A percentile compares a stretch with the other conserved stretches of the same genome.
Conservation (phyloP, 179 eudicot genomes). For the Nepenthes alata region DNA sequence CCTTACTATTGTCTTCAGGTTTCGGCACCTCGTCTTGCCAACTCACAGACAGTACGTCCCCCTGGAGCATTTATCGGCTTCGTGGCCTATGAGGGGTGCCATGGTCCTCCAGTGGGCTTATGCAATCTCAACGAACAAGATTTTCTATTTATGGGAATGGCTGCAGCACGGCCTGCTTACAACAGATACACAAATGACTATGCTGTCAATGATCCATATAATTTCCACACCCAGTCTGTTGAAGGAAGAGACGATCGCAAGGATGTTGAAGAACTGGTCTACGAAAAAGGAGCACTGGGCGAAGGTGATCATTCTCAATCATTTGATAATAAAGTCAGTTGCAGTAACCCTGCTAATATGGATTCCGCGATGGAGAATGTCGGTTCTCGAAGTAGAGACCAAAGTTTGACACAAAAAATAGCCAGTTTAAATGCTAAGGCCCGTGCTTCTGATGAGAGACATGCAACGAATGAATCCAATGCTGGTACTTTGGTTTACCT, state of each 20-base stretch:
- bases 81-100: conserved; percentile 63
- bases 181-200: conserved; percentile 40
- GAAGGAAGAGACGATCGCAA: conserved; percentile 29
- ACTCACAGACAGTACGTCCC: conserved; percentile 50
- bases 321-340: conserved; percentile 13
- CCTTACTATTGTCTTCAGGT: conserved; percentile 69
- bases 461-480: conserved; percentile 20
- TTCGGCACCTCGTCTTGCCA: conserved; percentile 46
- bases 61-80: conserved; percentile 83
- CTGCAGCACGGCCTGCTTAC: conserved; percentile 46
- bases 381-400: conserved; percentile 24
- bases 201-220: conserved; percentile 34
- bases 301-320: conserved; percentile 25
- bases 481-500: conserved; percentile 10
- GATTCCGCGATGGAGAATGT: conserved; percentile 20
- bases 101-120: conserved; percentile 83
- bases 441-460: conserved; percentile 49
- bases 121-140: conserved; percentile 65
- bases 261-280: conserved; percentile 22
- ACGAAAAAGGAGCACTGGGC: conserved; percentile 13
- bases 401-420: conserved; percentile 61
- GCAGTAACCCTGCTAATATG: conserved; percentile 13
- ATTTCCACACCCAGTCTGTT: conserved; percentile 34
- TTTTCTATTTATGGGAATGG: conserved; percentile 61
- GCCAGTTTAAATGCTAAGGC: conserved; percentile 81